Evolutionary conservation across 495 filamentous ascomycete species (phyloP).

Genomic region (Evernia prunastri): DNA sequence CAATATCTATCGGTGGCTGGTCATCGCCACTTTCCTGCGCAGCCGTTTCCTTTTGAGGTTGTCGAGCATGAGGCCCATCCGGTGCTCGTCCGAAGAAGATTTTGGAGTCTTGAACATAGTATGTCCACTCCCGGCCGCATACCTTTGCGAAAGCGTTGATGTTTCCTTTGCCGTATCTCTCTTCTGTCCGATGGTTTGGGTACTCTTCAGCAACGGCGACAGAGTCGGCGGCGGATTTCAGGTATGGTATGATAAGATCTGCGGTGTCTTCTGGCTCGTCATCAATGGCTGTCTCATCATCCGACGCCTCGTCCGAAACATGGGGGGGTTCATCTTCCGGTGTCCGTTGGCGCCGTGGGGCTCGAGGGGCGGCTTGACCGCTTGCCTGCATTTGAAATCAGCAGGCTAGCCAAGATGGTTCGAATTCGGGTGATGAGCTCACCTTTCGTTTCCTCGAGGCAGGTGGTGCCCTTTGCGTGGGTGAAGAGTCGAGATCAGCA

Average conservation of each 20-base stretch:
- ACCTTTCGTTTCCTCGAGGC: conserved; percentile 26
- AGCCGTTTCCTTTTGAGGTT: conserved; percentile 39
- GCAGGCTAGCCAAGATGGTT: not conserved
- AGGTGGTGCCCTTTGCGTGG: conserved; percentile 16
- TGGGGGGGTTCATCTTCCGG: conserved; percentile 14
- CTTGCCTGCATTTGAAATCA: conserved; percentile 16
- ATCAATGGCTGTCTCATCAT: conserved; percentile 33
- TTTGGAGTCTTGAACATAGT: conserved; percentile 72
- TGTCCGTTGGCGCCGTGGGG: conserved; percentile 13
- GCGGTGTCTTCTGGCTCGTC: conserved; percentile 55
- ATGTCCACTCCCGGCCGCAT: conserved; percentile 87
- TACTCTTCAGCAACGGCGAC: conserved; percentile 68
- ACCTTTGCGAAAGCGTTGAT: conserved; percentile 92
- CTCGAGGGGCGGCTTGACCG: conserved; percentile 13
- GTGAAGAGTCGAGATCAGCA: conserved; percentile 24
- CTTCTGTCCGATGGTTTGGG: conserved; percentile 52
- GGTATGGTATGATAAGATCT: conserved; percentile 63
- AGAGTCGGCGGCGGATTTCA: conserved; percentile 52
- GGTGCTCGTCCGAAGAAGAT: conserved; percentile 81
- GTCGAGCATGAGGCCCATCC: conserved; percentile 44
- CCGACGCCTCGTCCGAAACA: conserved; percentile 17
- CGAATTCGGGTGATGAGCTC: not conserved
- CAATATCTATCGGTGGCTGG: conserved; percentile 64
- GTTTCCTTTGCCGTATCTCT: conserved; percentile 60
- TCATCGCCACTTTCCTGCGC: conserved; percentile 39